Percentiles rank a stretch among this genome's conserved stretches.
phyloP scores from a whole-genome alignment of 148 eudicot species.

The Camellia granthamiana region DNA sequence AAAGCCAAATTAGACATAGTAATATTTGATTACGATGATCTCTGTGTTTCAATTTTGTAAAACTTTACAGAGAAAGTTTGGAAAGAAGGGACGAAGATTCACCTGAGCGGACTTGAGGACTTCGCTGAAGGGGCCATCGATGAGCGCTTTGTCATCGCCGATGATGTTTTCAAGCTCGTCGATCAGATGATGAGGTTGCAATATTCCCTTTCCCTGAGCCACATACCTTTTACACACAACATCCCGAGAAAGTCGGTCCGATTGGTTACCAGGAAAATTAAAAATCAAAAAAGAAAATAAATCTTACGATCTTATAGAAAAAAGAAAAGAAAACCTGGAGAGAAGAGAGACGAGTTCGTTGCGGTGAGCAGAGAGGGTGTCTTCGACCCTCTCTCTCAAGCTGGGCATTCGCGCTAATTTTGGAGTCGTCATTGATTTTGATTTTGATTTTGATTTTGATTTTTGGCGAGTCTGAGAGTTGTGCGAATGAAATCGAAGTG shows the following conservation, averaged over 20 bases:
- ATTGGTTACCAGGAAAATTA: background rate
- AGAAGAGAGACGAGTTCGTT: slow-evolving; percentile 88
- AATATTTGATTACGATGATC: background rate
- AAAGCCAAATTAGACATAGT: background rate
- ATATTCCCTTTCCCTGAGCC: slow-evolving; percentile 78
- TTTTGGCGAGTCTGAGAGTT: background rate
- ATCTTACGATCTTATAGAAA: background rate
- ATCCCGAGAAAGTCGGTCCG: background rate
- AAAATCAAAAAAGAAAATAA: background rate
- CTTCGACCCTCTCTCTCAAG: slow-evolving; percentile 80
- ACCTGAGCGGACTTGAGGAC: slow-evolving; percentile 85
- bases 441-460: background rate
- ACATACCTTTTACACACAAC: slow-evolving; percentile 52
- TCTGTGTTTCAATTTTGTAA: background rate
- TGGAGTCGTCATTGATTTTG: slow-evolving; percentile 35
- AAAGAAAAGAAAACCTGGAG: slow-evolving; percentile 49
- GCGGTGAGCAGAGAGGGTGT: slow-evolving; percentile 81
- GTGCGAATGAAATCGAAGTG: background rate
- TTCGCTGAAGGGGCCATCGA: slow-evolving; percentile 75
- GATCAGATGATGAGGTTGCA: slow-evolving; percentile 85
- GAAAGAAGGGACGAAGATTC: background rate
- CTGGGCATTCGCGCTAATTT: slow-evolving; percentile 46
- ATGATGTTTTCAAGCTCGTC: slow-evolving; percentile 67
- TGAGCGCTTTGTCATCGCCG: slow-evolving; percentile 50
- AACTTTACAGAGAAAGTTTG: background rate